Evolutionary conservation across 2,329 filamentous ascomycete species (phyloP).

Genomic region (Cyphellophora europaea): DNA sequence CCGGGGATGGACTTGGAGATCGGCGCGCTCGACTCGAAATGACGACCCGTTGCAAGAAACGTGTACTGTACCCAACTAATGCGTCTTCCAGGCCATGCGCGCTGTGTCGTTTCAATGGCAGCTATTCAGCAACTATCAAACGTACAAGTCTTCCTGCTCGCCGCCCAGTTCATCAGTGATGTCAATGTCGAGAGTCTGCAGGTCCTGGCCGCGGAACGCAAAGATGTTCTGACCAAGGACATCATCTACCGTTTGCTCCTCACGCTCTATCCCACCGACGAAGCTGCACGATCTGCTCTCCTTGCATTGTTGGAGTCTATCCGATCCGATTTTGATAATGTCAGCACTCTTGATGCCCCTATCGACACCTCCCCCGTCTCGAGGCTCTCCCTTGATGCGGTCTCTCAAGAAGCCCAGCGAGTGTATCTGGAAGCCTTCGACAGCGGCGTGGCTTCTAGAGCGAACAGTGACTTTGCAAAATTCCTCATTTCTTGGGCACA

Average conservation of each 20-base stretch:
- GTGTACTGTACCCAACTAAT: too few species aligned
- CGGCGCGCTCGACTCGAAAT: too few species aligned
- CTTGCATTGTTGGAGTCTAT: slow-evolving; percentile 9
- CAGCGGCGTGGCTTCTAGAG: neutral
- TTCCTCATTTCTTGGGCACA: slow-evolving; percentile 54
- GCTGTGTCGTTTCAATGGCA: slow-evolving; percentile 31
- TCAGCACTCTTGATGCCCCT: slow-evolving; percentile 3
- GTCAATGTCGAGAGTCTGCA: slow-evolving; percentile 45
- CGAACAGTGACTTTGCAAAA: slow-evolving; percentile 26
- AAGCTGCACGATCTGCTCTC: slow-evolving; percentile 29
- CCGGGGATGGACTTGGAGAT: too few species aligned
- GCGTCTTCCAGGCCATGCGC: too few species aligned
- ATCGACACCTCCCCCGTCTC: neutral
- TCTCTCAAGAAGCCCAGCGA: slow-evolving; percentile 32
- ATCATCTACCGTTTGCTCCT: slow-evolving; percentile 50
- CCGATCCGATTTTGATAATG: slow-evolving; percentile 25
- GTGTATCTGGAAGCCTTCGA: slow-evolving; percentile 9
- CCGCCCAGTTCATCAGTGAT: slow-evolving; percentile 46
- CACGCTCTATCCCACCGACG: slow-evolving; percentile 52
- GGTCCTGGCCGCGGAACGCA: slow-evolving; percentile 39
- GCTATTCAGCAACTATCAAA: slow-evolving; percentile 35
- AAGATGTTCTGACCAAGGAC: slow-evolving; percentile 39
- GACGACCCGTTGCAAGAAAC: too few species aligned
- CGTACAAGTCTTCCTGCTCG: slow-evolving; percentile 49
- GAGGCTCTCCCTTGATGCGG: neutral